Base-by-base conservation (phyloP, 2,329 filamentous ascomycete species). In the Bipolaris victoriae region DNA sequence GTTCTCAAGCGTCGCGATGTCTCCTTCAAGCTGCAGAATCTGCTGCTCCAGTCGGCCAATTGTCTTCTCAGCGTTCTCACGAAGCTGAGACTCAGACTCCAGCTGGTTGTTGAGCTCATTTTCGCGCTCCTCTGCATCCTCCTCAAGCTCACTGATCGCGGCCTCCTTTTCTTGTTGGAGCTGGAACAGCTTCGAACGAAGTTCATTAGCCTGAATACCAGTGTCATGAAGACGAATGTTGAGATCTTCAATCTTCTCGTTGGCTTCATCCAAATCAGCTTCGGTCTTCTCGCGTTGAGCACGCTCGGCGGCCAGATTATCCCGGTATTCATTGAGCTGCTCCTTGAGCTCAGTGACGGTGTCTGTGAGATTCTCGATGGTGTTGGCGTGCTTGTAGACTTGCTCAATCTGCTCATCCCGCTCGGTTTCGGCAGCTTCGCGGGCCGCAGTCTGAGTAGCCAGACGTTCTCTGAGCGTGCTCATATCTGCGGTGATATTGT, bases 171-270 rank as follows among this genome's bases (percentile, higher is more conserved):
- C 69, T 58, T 79, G 73, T 66, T 82, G 80, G 2, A 78, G 68
- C 47, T 79, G 71, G 64, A 80, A 82, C 5, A 82, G 66, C 66
- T 82, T 82, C 52, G 78, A 75, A 3, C 80, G 79, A 24, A 82
- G 74, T 61, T 80, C 75, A 31, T 82, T 81, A n/a, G 79, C 79
- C 57, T 80, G 74, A 15, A 77, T 68, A 39, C 80, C 80, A n/a
- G 71, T 65, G 18, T 76, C 70, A 20, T 76, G 73, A 5, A 82
- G 65, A 52, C 76, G 76, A 22, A 70, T 50, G 18, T 79, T 74
- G 20, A 81, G 71, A 6, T 75, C 73, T 5, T 75, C 76, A 41
- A 82, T 76, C 52, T 77, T 67, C 7, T 68, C 70, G 51, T 79
- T 77, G 22, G 75, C 74, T 10, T 77, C 73, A 33, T 82, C 79